These are phyloP conservation scores for Salix arbutifolia DNA, from an alignment of 345 rosid species.

Conservation along the genomic window DNA sequence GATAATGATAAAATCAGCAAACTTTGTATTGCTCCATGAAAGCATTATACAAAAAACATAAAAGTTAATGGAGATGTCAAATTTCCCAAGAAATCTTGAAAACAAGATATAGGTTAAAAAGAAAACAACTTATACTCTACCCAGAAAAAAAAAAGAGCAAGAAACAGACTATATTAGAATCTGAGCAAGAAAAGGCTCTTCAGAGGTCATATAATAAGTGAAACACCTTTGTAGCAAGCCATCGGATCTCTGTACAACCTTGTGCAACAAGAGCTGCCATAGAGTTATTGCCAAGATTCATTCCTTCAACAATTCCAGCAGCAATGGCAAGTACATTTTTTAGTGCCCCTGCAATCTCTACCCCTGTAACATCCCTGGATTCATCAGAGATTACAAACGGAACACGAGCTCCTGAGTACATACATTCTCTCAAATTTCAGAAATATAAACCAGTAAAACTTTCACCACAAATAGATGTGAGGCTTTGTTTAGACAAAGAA, in stretches of 20 bases:
- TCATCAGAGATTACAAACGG: slow-evolving; percentile 73
- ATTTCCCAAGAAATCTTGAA: neutral
- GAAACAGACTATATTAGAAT: neutral
- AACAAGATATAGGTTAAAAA: neutral
- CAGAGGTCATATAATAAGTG: neutral
- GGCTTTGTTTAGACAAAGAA: neutral
- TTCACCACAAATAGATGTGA: neutral
- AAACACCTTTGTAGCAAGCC: slow-evolving; percentile 86
- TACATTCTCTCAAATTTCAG: slow-evolving; percentile 4
- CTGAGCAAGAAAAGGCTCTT: neutral
- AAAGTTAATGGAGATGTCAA: neutral
- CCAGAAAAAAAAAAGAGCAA: neutral
- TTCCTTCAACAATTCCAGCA: slow-evolving; percentile 91
- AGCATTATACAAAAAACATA: neutral
- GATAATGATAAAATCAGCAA: no score
- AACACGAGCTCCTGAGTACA: slow-evolving; percentile 23
- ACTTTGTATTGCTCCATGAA: neutral
- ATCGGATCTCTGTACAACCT: slow-evolving; percentile 93
- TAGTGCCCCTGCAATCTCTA: slow-evolving; percentile 92
- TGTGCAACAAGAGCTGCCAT: slow-evolving; percentile 97
- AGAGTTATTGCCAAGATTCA: slow-evolving; percentile 92
- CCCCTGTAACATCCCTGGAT: slow-evolving; percentile 96
- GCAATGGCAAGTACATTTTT: slow-evolving; percentile 95
- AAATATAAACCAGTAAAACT: slow-evolving; percentile 1
- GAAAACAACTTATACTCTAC: neutral